Conservation (phyloP, 805 yeast species). For the Ogataea naganishii region DNA sequence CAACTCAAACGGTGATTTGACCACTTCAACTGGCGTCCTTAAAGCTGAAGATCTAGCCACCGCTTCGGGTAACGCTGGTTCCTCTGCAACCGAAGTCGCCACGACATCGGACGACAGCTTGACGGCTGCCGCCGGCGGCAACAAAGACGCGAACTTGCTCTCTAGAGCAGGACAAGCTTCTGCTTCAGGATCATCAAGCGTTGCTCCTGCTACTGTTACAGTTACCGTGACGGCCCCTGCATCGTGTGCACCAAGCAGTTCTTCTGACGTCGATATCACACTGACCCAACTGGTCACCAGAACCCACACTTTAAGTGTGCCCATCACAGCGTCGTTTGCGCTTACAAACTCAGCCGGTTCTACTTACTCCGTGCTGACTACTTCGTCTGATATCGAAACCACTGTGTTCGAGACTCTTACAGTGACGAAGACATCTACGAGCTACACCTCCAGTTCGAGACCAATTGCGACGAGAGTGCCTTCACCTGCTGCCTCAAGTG, state of each 20-base stretch:
- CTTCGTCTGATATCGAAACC: constrained; percentile 20
- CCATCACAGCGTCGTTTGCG: constrained; percentile 23
- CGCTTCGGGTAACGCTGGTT: constrained; percentile 4
- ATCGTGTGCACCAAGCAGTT: constrained; percentile 4
- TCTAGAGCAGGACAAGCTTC: constrained; percentile 1
- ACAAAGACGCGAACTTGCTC: neutral
- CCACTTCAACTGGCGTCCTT: neutral
- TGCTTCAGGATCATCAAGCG: constrained; percentile 3
- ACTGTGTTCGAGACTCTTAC: constrained; percentile 11
- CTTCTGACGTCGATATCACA: constrained; percentile 9
- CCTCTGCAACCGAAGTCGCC: constrained; percentile 1
- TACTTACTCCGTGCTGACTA: constrained; percentile 17
- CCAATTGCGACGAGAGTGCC: constrained; percentile 4
- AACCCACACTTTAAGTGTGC: constrained; percentile 18
- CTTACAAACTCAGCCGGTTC: constrained; percentile 22
- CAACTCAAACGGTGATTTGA: constrained; percentile 1
- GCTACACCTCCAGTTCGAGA: constrained; percentile 6
- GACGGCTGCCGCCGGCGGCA: neutral
- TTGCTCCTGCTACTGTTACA: constrained; percentile 22
- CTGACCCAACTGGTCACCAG: constrained; percentile 11
- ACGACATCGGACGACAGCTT: too few species aligned
- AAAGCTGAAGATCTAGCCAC: constrained; percentile 1
- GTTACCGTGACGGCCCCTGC: constrained; percentile 9
- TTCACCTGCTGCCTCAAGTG: neutral
- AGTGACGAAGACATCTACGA: constrained; percentile 5